Conservation (phyloP, 768 basidiomycete species). For the Polyporus arcularius region DNA sequence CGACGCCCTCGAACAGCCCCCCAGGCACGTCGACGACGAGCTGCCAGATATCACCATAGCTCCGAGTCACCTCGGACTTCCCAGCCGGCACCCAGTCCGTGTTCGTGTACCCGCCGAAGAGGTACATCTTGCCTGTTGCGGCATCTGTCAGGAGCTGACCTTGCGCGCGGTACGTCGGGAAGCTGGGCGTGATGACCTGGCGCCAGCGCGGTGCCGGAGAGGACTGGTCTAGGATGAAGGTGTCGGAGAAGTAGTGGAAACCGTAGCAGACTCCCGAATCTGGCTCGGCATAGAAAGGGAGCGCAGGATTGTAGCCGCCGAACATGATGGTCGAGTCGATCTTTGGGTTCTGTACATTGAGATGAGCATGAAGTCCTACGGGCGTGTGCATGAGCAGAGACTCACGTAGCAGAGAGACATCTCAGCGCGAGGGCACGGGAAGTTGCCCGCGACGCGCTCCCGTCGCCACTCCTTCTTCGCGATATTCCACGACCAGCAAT, state of each 20-base stretch:
- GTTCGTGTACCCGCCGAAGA: slow-evolving; percentile 45
- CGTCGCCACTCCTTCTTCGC: slow-evolving; percentile 31
- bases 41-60: slow-evolving; percentile 43
- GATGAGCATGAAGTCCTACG: not conserved
- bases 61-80: slow-evolving; percentile 28
- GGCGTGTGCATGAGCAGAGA: not conserved
- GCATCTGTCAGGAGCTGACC: slow-evolving; percentile 36
- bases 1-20: slow-evolving; percentile 38
- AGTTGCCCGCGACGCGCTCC: slow-evolving; percentile 37
- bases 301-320: slow-evolving; percentile 40
- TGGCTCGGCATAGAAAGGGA: slow-evolving; percentile 14
- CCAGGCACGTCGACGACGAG: slow-evolving; percentile 38
- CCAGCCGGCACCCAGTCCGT: slow-evolving; percentile 37
- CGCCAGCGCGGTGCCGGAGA: slow-evolving; percentile 31
- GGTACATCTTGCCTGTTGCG: slow-evolving; percentile 37
- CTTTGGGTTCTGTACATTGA: slow-evolving; percentile 30
- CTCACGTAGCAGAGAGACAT: slow-evolving; percentile 35
- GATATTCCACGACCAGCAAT: slow-evolving; percentile 42
- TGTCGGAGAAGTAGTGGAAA: slow-evolving; percentile 44
- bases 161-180: slow-evolving; percentile 44
- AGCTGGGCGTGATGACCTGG: slow-evolving; percentile 42
- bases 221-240: slow-evolving; percentile 34
- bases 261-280: slow-evolving; percentile 20
- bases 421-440: slow-evolving; percentile 37
- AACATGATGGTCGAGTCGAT: slow-evolving; percentile 40